Evolutionary conservation across 208 protist species (phyloP), one percentile per base, ranked within the genome.

Genomic region (Acanthamoeba comandoni): DNA sequence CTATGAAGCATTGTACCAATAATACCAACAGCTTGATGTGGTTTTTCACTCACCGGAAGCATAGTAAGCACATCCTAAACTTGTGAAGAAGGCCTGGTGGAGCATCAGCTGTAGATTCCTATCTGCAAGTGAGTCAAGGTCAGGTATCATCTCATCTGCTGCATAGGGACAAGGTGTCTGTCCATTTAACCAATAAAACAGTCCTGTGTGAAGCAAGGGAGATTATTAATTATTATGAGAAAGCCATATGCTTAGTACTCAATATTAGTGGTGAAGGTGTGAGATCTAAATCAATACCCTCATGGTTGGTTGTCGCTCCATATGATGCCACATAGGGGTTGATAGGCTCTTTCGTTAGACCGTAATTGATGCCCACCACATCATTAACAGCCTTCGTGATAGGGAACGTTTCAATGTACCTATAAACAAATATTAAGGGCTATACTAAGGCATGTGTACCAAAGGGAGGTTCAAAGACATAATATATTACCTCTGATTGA

Each of bases 321-420:
- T 31, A 85, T 31, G 75, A 85, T 15, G 75, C 24, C n/a, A 85
- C 19, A 29, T 85, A 85, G 43, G 75, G 75, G 26, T 85, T 85
- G 52, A 85, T 35, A 19, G 75, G 75, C 75, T 85, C 75, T 29
- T 24, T 17, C 15, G 67, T 57, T 24, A 85, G 53, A 5, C 12
- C 75, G 19, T 85, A 85, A n/a, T 85, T 65, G 75, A 85, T 85
- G 75, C 75, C 75, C 12, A 65, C 75, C 17, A 85, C 29, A 19
- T 65, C 53, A 57, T 85, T 85, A 29, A 85, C 48, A 8, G 75
- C 52, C n/a, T 17, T 85, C 75, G 60, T 85, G 11, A 85, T 35
- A 4, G 75, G 53, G 53, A 85, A 85, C 2, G 0, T 65, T 7
- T 51, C 17, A 2, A 85, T 29, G 24, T 85, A 85, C 53, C 75